These are phyloP conservation scores for Chytriomyces hyalinus DNA, from an alignment of 192 early-diverging fungal genomes.

Conservation along the genomic window DNA sequence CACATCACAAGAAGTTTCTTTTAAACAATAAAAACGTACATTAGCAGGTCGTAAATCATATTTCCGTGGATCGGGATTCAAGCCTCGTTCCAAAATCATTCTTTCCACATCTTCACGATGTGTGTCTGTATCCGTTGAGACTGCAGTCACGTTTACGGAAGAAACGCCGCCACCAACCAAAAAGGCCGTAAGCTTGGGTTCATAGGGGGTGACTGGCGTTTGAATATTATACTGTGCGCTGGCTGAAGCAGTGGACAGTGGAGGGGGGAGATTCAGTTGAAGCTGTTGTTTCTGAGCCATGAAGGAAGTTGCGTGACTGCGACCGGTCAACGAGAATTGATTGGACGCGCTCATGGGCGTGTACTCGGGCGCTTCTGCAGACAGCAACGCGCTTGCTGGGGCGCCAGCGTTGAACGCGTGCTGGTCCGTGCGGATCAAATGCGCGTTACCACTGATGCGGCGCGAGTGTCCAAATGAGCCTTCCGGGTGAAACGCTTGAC, in stretches of 20 bases:
- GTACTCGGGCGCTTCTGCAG: not conserved
- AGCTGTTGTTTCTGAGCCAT: not conserved
- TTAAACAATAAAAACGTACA: conserved; percentile 13
- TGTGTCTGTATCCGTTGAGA: not conserved
- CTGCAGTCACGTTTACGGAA: conserved; percentile 3
- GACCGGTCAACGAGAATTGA: not conserved
- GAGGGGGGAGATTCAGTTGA: not conserved
- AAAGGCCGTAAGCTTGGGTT: not conserved
- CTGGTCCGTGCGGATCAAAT: not conserved
- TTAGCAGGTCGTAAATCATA: conserved; percentile 29
- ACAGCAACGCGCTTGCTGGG: not conserved
- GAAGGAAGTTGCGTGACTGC: not conserved
- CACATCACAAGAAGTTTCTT: not conserved
- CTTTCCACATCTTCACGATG: conserved; percentile 5
- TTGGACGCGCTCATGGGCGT: not conserved
- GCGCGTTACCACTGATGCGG: not conserved
- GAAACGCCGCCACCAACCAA: not conserved
- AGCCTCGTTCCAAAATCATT: conserved; percentile 23
- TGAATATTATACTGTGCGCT: not conserved
- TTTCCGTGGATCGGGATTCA: conserved; percentile 21
- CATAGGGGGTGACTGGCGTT: not conserved
- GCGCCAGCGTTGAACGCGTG: not conserved
- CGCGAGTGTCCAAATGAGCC: not conserved
- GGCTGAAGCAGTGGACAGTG: not conserved
- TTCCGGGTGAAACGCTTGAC: not conserved